phyloP scores from a whole-genome alignment of 2,329 filamentous ascomycete genomes.

The Arthrinium phaeospermum region DNA sequence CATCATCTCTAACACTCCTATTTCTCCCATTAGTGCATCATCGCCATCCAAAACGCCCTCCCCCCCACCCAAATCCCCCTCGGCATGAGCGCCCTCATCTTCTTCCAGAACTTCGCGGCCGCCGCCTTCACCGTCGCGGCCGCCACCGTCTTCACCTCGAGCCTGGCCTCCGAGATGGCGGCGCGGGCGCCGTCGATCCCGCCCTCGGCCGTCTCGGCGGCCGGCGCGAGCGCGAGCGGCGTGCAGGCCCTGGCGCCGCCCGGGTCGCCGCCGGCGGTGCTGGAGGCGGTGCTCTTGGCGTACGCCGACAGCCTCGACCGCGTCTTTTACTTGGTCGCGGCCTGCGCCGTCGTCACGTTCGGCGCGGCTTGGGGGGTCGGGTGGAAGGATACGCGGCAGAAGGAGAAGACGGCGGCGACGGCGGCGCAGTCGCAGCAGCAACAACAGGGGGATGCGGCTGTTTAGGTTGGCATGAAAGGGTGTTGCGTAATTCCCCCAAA shows the following conservation, averaged over 20 bases:
- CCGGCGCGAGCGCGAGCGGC: constrained; percentile 36
- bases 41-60: constrained; percentile 38
- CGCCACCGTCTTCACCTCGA: constrained; percentile 38
- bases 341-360: constrained; percentile 30
- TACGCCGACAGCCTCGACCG: constrained; percentile 34
- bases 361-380: constrained; percentile 36
- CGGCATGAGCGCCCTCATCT: constrained; percentile 36
- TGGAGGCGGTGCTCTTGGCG: constrained; percentile 32
- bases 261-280: constrained; percentile 31
- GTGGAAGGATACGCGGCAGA: constrained; percentile 28
- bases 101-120: constrained; percentile 35
- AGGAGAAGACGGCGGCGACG: neutral
- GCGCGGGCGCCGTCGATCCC: constrained; percentile 33
- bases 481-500: neutral
- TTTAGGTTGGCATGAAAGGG: neutral
- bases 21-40: no score
- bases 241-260: constrained; percentile 35
- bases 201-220: constrained; percentile 32
- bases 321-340: constrained; percentile 37
- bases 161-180: constrained; percentile 29
- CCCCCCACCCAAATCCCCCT: constrained; percentile 33
- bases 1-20: neutral
- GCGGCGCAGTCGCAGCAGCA: neutral
- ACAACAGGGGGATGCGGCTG: neutral
- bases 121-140: constrained; percentile 36